Conservation (phyloP, 495 filamentous ascomycete genomes). For the Penicillium arizonense region DNA sequence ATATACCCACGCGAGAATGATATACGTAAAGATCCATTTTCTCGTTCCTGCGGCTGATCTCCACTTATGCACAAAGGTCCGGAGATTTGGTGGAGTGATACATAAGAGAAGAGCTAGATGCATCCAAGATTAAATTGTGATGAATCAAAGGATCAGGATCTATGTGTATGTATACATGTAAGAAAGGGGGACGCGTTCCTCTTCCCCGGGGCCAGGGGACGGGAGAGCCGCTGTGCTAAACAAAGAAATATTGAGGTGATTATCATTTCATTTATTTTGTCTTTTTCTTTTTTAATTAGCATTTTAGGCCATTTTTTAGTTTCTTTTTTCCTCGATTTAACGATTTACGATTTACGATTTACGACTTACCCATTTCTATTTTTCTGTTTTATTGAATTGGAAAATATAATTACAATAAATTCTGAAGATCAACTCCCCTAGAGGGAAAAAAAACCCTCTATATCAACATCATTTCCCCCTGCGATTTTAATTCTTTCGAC, state of each 20-base stretch:
- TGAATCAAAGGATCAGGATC: constrained; percentile 11
- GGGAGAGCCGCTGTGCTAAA: constrained; percentile 38
- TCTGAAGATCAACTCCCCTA: constrained; percentile 15
- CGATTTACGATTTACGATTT: no score
- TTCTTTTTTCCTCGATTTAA: not conserved
- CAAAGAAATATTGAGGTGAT: constrained; percentile 18
- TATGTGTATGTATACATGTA: constrained; percentile 21
- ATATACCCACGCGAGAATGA: constrained; percentile 23
- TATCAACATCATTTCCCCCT: constrained; percentile 32
- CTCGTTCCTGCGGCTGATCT: constrained; percentile 31
- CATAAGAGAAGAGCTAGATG: constrained; percentile 9
- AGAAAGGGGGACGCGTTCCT: constrained; percentile 29
- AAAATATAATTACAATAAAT: not conserved
- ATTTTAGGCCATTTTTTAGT: constrained; percentile 6
- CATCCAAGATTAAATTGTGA: constrained; percentile 19
- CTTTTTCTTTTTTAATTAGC: constrained; percentile 7
- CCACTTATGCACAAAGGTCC: constrained; percentile 23
- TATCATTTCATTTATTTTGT: constrained; percentile 13
- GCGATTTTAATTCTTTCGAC: constrained; percentile 14
- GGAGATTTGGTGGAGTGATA: constrained; percentile 27
- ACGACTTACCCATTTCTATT: not conserved
- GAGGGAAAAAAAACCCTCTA: constrained; percentile 22
- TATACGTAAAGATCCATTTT: constrained; percentile 20
- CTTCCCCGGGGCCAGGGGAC: constrained; percentile 31
- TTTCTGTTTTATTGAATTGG: not conserved